A percentile compares a stretch with the other conserved stretches of the same genome.
Conservation (phyloP, 306 rosid genomes). For the Fagus crenata region DNA sequence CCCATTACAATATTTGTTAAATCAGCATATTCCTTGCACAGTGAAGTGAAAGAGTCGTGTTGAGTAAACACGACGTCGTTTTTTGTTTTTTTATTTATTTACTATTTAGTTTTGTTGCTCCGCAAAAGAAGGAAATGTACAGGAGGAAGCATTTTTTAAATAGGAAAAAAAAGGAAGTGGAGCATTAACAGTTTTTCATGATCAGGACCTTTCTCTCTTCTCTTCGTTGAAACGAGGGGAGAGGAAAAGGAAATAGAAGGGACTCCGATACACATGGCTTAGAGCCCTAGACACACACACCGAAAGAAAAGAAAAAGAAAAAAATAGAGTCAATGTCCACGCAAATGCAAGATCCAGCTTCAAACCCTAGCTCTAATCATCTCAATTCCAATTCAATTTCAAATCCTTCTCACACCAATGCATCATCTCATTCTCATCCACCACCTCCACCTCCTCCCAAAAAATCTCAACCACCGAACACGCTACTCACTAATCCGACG, state of each 20-base stretch:
- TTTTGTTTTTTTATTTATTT: too few species aligned
- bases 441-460: neutral
- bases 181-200: too few species aligned
- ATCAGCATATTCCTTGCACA: too few species aligned
- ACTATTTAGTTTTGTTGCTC: too few species aligned
- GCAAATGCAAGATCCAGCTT: constrained; percentile 64
- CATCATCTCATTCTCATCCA: constrained; percentile 31
- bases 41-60: too few species aligned
- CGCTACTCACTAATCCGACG: constrained; percentile 3
- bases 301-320: constrained; percentile 33
- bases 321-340: constrained; percentile 34
- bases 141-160: too few species aligned
- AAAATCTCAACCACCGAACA: too few species aligned
- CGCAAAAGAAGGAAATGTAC: too few species aligned
- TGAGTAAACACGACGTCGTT: too few species aligned
- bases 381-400: constrained; percentile 23
- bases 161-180: too few species aligned
- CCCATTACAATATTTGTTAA: too few species aligned
- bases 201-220: neutral
- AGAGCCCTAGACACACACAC: neutral
- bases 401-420: constrained; percentile 19
- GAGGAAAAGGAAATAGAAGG: neutral
- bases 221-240: constrained; percentile 5
- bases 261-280: neutral
- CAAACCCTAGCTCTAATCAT: constrained; percentile 37